Evolutionary conservation across 2,329 filamentous ascomycete genomes (phyloP).

Genomic region (Alternaria brassicae): DNA sequence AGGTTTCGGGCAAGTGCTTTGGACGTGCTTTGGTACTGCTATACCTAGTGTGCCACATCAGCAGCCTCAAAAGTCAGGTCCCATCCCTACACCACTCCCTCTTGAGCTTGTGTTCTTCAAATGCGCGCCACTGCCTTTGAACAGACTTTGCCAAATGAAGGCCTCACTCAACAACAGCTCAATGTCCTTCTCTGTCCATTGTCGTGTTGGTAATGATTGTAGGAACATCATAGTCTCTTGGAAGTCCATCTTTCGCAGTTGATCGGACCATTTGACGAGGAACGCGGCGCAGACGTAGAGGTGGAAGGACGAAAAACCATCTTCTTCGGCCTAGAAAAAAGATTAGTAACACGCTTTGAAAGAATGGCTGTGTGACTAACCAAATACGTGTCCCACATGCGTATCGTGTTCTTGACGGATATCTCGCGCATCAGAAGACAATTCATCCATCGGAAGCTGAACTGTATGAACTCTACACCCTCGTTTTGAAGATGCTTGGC

Average conservation of each 20-base stretch:
- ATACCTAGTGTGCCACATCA: slow-evolving; percentile 18
- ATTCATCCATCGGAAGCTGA: slow-evolving; percentile 99
- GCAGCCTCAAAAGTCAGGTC: slow-evolving; percentile 41
- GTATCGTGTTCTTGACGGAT: slow-evolving; percentile 92
- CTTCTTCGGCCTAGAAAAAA: slow-evolving; percentile 81
- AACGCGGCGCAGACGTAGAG: slow-evolving; percentile 98
- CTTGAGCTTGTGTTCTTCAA: slow-evolving; percentile 58
- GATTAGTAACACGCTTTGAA: slow-evolving; percentile 19
- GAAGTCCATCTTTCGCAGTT: slow-evolving; percentile 96
- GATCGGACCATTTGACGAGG: slow-evolving; percentile 96
- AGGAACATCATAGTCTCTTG: slow-evolving; percentile 99
- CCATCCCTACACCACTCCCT: slow-evolving; percentile 47
- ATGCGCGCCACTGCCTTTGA: slow-evolving; percentile 92
- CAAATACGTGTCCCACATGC: slow-evolving; percentile 99
- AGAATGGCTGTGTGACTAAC: slow-evolving; percentile 60
- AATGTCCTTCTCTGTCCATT: slow-evolving; percentile 98
- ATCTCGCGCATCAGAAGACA: slow-evolving; percentile 98
- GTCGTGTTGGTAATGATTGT: slow-evolving; percentile 87
- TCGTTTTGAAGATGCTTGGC: slow-evolving; percentile 90
- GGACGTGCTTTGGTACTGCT: slow-evolving; percentile 10
- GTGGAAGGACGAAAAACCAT: slow-evolving; percentile 98
- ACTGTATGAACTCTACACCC: slow-evolving; percentile 97
- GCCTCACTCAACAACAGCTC: slow-evolving; percentile 94
- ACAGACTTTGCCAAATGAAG: slow-evolving; percentile 98
- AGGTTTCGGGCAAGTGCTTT: background rate